Base-by-base conservation (phyloP, 208 protist genomes). In the Crithidia fasciculata region DNA sequence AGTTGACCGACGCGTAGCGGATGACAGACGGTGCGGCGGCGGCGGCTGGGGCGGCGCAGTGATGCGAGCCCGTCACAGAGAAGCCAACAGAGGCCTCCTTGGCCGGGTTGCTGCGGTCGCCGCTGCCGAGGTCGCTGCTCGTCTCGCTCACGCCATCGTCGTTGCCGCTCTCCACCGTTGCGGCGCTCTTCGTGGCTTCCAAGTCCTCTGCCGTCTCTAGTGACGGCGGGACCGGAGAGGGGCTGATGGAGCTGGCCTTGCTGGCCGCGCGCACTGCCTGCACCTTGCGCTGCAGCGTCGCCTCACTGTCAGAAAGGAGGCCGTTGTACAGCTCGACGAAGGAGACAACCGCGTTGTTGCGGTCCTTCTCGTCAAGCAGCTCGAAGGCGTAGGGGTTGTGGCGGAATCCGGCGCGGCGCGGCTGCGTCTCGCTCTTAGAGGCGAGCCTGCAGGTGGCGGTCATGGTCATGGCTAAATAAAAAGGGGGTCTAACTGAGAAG, bases 1-100 rank as follows among this genome's bases (percentile, higher is more conserved):
- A 95, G 81, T 95, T 90, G 7, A 95, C 91, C 16, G 88, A 92
- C 64, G 88, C 91, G 76, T 93, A 95, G 59, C 88, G 91, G 36
- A 89, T 61, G 6, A 85, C 63, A 12, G 78, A 28, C 6, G 78
- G 28, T 7, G 66, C 37, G 9, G 66, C 68, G 12, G 58, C n/a
- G 5, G 19, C 36, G 18, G 61, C 39, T 58, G 7, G 47, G n/a
- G n/a, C 18, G 8, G 72, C 37, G 44, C 36, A 65, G 18, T 36
- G 55, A 41, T 79, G 74, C 15, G 55, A 62, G 58, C 68, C 72
- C 5, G 53, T 80, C 10, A 74, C 63, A 16, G 43, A 74, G 56
- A 75, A 77, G 37, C 44, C 66, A 40, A 40, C 45, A 5, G 19
- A 37, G 39, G 39, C 15, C 16, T 16, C 28, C 49, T 47, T 57